Conservation (phyloP, 2,329 filamentous ascomycete species). For the Nemania sp. region DNA sequence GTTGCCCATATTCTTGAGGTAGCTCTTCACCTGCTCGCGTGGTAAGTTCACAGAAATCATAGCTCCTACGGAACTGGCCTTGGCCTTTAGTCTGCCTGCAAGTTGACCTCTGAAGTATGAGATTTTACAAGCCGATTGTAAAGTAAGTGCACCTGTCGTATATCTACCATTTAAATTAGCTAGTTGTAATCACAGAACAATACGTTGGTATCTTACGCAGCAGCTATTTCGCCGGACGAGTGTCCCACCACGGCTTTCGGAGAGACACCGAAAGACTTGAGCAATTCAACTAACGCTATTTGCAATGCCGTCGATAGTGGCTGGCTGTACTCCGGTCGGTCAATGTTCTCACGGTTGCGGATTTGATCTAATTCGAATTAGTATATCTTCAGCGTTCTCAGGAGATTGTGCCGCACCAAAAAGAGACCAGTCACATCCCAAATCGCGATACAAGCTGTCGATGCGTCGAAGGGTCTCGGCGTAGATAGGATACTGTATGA, state of each 20-base stretch:
- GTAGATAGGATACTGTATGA: conserved; percentile 36
- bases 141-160: conserved; percentile 33
- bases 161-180: conserved; percentile 18
- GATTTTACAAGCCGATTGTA: conserved; percentile 38
- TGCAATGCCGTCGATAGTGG: conserved; percentile 42
- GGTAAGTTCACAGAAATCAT: conserved; percentile 40
- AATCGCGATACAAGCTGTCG: conserved; percentile 21
- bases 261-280: conserved; percentile 33
- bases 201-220: conserved; percentile 34
- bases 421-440: conserved; percentile 36
- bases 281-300: conserved; percentile 41
- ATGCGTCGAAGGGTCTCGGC: conserved; percentile 21
- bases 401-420: conserved; percentile 27
- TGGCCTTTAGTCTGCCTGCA: conserved; percentile 31
- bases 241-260: conserved; percentile 40
- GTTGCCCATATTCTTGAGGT: conserved; percentile 29
- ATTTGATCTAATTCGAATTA: conserved; percentile 30
- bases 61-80: conserved; percentile 19
- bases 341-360: conserved; percentile 29
- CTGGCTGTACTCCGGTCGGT: conserved; percentile 37
- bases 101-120: conserved; percentile 41
- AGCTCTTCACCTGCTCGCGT: conserved; percentile 27
- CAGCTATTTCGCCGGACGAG: conserved; percentile 45
- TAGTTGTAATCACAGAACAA: background rate
- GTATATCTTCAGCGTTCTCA: background rate